These are phyloP conservation scores for Phytomonas francai DNA, from an alignment of 208 protist genomes.

Conservation along the genomic window DNA sequence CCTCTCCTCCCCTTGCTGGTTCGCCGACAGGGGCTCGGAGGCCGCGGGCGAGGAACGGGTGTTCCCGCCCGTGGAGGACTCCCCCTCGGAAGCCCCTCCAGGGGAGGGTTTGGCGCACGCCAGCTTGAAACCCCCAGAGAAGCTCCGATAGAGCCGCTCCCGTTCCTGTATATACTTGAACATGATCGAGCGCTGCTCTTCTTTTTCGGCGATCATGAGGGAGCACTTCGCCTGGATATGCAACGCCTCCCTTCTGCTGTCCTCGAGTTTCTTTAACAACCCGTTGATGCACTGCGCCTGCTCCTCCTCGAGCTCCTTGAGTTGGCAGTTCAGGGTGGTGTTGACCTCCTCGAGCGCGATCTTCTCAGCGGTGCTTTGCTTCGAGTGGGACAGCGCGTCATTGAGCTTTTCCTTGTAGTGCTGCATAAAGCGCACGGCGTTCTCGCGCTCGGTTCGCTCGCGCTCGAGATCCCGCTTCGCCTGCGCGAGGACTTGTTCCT, in stretches of 20 bases:
- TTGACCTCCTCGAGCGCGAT: slow-evolving; percentile 1
- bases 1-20: background rate
- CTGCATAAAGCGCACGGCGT: slow-evolving; percentile 15
- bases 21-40: background rate
- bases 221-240: background rate
- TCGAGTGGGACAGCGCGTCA: slow-evolving; percentile 9
- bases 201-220: background rate
- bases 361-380: slow-evolving; percentile 8
- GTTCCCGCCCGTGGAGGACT: background rate
- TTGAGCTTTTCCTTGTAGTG: slow-evolving; percentile 15
- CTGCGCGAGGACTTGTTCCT: slow-evolving; percentile 6
- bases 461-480: slow-evolving; percentile 12
- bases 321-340: slow-evolving; percentile 1
- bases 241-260: background rate
- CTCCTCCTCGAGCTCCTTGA: slow-evolving; percentile 7
- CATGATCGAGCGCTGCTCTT: background rate
- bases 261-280: background rate
- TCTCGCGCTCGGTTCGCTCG: slow-evolving; percentile 15
- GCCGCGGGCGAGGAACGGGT: background rate
- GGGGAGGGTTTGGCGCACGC: background rate
- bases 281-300: background rate
- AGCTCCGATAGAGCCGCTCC: background rate
- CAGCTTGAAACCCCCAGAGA: background rate
- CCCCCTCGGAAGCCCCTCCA: background rate
- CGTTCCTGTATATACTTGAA: background rate